Conservation (phyloP, 78 protist species). For the Dictyostelium firmibasis region DNA sequence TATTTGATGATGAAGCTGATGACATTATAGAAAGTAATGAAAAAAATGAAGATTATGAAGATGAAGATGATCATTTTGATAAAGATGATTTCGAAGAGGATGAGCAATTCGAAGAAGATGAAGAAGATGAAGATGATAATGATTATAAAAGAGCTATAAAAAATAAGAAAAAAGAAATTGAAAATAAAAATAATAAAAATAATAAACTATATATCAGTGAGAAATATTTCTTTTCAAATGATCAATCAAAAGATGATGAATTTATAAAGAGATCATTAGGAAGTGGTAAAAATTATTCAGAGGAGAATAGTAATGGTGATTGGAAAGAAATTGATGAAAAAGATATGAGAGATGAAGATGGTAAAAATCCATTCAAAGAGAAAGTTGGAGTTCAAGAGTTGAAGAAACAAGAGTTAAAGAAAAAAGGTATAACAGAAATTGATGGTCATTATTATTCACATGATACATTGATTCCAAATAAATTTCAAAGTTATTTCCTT, state of each 20-base stretch:
- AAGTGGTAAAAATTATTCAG: background rate
- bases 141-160: background rate
- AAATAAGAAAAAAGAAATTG: background rate
- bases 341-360: background rate
- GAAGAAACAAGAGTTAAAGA: background rate
- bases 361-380: background rate
- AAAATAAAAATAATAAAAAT: background rate
- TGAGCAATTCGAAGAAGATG: background rate
- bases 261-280: constrained; percentile 15
- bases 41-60: background rate
- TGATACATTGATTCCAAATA: background rate
- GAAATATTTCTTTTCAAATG: background rate
- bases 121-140: background rate
- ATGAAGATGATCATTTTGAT: background rate
- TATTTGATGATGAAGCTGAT: background rate
- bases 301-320: constrained; percentile 1
- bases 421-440: constrained; percentile 32
- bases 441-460: constrained; percentile 49
- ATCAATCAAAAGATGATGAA: constrained; percentile 2
- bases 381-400: background rate
- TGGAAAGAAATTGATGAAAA: constrained; percentile 22
- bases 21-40: background rate
- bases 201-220: background rate
- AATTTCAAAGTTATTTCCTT: constrained; percentile 8
- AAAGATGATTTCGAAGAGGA: background rate